Evolutionary conservation across 805 yeast genomes (phyloP).

Genomic region (Candida gorgasii): DNA sequence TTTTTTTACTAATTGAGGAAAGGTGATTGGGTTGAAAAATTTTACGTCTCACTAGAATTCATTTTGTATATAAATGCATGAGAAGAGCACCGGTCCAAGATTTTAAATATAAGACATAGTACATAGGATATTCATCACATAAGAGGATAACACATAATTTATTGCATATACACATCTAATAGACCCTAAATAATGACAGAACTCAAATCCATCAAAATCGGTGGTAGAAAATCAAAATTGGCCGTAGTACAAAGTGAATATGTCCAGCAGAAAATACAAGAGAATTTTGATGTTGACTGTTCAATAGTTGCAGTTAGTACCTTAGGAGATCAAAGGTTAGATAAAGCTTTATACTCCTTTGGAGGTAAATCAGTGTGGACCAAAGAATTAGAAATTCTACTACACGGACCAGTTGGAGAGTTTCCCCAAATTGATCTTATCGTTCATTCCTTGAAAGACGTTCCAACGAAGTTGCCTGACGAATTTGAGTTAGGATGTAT

Average conservation of each 20-base stretch:
- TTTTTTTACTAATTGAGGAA: constrained; percentile 8
- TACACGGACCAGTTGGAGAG: constrained; percentile 60
- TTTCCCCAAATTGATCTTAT: constrained; percentile 78
- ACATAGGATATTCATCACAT: background rate
- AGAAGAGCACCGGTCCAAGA: background rate
- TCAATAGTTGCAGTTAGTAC: constrained; percentile 81
- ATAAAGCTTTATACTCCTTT: constrained; percentile 85
- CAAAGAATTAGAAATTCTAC: constrained; percentile 81
- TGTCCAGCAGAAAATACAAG: constrained; percentile 61
- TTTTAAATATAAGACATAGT: background rate
- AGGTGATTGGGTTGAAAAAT: constrained; percentile 7
- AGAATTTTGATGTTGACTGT: constrained; percentile 59
- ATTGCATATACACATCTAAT: background rate
- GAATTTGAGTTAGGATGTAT: constrained; percentile 90
- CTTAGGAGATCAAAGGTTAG: constrained; percentile 85
- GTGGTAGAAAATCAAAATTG: constrained; percentile 84
- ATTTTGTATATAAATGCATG: constrained; percentile 4
- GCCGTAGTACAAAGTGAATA: constrained; percentile 86
- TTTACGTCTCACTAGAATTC: constrained; percentile 1
- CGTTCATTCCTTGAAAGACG: constrained; percentile 91
- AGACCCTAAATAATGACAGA: too few species aligned
- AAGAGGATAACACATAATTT: background rate
- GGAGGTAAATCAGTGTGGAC: constrained; percentile 98
- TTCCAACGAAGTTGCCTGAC: constrained; percentile 88
- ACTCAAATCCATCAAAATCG: constrained; percentile 44